Evolutionary conservation across 2,329 filamentous ascomycete species (phyloP).

Genomic region (Nemania bipapillata): DNA sequence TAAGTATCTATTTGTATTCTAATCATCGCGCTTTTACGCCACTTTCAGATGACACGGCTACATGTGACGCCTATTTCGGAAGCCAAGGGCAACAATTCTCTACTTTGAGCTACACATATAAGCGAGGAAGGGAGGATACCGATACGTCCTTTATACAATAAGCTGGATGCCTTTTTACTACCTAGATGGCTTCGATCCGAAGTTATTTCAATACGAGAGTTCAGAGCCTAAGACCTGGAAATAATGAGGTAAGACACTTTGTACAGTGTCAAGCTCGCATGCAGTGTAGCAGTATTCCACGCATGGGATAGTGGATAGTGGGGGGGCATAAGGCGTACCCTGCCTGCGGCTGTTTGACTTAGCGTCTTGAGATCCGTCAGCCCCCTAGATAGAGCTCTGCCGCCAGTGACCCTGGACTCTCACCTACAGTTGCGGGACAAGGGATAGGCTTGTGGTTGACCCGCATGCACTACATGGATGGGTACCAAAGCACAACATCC

Average conservation of each 20-base stretch:
- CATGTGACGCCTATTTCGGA: constrained; percentile 16
- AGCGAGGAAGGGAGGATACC: constrained; percentile 5
- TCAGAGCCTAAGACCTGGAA: not conserved
- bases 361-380: constrained; percentile 20
- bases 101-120: constrained; percentile 4
- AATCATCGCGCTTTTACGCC: not conserved
- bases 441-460: constrained; percentile 25
- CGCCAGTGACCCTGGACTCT: constrained; percentile 5
- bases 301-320: constrained; percentile 9
- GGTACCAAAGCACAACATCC: constrained; percentile 33
- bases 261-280: constrained; percentile 1
- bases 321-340: constrained; percentile 17
- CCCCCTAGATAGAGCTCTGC: constrained; percentile 1
- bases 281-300: constrained; percentile 14
- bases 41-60: constrained; percentile 8
- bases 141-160: not conserved
- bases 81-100: constrained; percentile 2
- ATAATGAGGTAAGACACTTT: not conserved
- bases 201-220: constrained; percentile 4
- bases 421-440: no score
- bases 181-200: not conserved
- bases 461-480: constrained; percentile 12
- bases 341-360: constrained; percentile 31
- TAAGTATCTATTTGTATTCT: constrained; percentile 25
- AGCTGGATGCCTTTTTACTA: constrained; percentile 1